Percentiles rank a stretch among this genome's conserved stretches.
phyloP scores from a whole-genome alignment of 805 yeast genomes.

The Metschnikowia picachoensis region DNA sequence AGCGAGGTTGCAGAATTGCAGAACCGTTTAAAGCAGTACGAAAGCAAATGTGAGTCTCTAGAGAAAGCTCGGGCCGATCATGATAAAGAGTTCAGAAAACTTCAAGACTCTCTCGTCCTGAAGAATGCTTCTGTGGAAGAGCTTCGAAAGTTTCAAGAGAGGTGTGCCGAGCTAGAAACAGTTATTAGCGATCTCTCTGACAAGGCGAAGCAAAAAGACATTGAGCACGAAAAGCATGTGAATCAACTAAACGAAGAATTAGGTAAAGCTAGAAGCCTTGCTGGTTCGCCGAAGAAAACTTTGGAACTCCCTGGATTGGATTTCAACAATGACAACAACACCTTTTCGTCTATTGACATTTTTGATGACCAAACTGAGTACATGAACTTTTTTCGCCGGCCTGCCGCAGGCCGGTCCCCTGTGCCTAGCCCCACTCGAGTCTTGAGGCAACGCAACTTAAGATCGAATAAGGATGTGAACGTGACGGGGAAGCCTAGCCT shows the following conservation, averaged over 20 bases:
- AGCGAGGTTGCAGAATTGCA: too few relatives aligned
- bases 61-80: too few relatives aligned
- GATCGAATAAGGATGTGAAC: neutral
- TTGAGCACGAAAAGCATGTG: conserved; percentile 6
- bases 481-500: neutral
- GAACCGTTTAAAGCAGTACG: too few relatives aligned
- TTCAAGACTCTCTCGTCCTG: too few relatives aligned
- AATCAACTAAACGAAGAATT: conserved; percentile 7
- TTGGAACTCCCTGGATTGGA: conserved; percentile 10
- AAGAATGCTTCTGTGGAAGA: too few relatives aligned
- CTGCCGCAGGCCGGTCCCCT: conserved; percentile 2
- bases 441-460: conserved; percentile 7
- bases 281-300: neutral
- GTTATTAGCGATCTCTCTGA: neutral
- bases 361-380: conserved; percentile 14
- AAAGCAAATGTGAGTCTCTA: too few relatives aligned
- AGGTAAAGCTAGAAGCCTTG: neutral
- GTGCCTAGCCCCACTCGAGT: conserved; percentile 10
- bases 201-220: neutral
- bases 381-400: conserved; percentile 6
- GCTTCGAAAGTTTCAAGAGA: neutral
- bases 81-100: too few relatives aligned
- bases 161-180: neutral
- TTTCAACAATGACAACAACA: conserved; percentile 8
- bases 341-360: conserved; percentile 13